A percentile compares a stretch with the other conserved stretches of the same genome.
phyloP scores from a whole-genome alignment of 1,139 yeast species.

The Geotrichum candidum region DNA sequence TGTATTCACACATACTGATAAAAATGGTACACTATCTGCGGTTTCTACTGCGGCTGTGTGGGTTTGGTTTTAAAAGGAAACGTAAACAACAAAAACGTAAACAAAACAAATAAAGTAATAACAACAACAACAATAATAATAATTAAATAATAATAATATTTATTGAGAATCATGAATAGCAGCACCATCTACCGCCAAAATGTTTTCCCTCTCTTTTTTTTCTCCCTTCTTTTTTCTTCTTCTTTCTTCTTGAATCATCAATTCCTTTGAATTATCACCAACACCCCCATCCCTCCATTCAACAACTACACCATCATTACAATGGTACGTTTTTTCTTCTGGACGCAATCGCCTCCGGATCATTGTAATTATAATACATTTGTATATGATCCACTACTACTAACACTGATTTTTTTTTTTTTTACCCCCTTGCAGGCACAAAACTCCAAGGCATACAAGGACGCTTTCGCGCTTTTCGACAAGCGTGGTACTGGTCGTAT shows the following conservation, averaged over 20 bases:
- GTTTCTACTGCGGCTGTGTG: not conserved
- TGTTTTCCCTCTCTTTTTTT: not conserved
- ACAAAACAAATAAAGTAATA: not conserved
- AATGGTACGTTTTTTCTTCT: not conserved
- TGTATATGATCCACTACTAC: not conserved
- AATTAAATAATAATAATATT: too few species aligned
- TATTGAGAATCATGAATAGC: too few species aligned
- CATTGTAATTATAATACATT: not conserved
- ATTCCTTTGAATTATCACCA: not conserved
- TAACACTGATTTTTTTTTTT: not conserved
- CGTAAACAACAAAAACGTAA: not conserved
- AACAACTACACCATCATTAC: not conserved
- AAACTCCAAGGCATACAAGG: conserved; percentile 68
- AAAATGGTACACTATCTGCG: too few species aligned
- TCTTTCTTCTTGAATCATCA: not conserved
- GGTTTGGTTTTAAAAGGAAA: not conserved
- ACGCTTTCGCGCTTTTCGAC: conserved; percentile 95
- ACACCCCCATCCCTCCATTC: not conserved
- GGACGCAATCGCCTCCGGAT: not conserved
- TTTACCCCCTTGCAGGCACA: conserved; percentile 10
- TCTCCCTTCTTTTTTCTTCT: not conserved
- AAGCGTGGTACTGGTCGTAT: conserved; percentile 94
- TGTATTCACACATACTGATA: not conserved
- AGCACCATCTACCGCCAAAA: not conserved
- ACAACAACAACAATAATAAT: too few species aligned